A percentile compares a stretch with the other conserved stretches of the same genome.
phyloP scores from a whole-genome alignment of 2,329 filamentous ascomycete species.

The Aspergillus neoniger region DNA sequence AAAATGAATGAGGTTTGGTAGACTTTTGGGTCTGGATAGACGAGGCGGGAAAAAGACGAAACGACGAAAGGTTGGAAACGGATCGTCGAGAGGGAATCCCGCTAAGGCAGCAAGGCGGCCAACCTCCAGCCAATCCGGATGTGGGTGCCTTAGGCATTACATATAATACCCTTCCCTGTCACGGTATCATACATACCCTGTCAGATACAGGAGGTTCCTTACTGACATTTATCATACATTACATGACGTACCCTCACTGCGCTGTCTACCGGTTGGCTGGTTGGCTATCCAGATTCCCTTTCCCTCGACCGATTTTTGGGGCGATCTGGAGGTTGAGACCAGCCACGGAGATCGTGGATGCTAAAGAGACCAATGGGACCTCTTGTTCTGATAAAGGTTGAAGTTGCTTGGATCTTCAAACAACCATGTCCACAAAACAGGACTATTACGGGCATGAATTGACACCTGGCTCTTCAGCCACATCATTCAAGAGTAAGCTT shows the following conservation, averaged over 20 bases:
- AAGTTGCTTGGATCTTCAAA: neutral
- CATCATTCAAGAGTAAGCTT: conserved; percentile 3
- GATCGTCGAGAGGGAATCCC: conserved; percentile 21
- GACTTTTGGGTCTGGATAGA: conserved; percentile 24
- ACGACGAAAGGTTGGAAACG: conserved; percentile 22
- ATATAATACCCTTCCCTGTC: neutral
- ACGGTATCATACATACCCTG: neutral
- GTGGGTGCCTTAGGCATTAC: neutral
- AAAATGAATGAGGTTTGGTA: conserved; percentile 25
- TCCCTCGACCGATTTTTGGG: conserved; percentile 17
- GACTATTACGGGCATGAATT: neutral
- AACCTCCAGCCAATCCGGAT: neutral
- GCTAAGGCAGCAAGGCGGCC: conserved; percentile 19
- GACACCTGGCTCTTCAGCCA: conserved; percentile 10
- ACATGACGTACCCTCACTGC: conserved; percentile 12
- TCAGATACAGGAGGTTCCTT: neutral
- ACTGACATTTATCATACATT: neutral
- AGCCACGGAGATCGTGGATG: neutral
- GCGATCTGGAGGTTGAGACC: neutral
- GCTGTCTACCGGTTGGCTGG: conserved; percentile 22
- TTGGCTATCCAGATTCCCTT: conserved; percentile 1
- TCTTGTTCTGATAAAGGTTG: neutral
- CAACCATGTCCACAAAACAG: neutral
- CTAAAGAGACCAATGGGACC: neutral
- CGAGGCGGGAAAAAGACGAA: conserved; percentile 22